Evolutionary conservation across 225 moss, liverwort and hornwort genomes (phyloP), one percentile per base, ranked within the genome.

Genomic region (Marchantia paleacea): DNA sequence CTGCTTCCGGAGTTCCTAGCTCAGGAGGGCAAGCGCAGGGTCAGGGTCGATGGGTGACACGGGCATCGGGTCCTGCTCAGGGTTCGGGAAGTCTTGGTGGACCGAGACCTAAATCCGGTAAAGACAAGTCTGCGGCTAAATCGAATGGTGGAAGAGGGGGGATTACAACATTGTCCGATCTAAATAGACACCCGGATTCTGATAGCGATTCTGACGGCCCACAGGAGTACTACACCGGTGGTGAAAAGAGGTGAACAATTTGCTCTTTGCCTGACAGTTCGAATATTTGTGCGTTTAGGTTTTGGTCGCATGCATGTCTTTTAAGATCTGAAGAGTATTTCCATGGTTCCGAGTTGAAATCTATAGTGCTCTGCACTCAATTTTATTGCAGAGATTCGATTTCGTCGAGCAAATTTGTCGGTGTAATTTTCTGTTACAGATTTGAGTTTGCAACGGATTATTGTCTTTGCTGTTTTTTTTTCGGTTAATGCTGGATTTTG

Each of bases 151-250:
- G 85, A 8, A 75, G 91, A 72, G 94, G 93, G 7, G 85, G 80
- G 48, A 89, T 94, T 28, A 91, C 84, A 10, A 92, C 94, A 24
- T 85, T 94, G 48, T 87, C 88, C 22, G 96, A 94, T 82, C 83
- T 97, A 31, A 87, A 87, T 14, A 86, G 87, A 72, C 89, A 79
- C 2, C 86, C 87, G 11, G 93, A 93, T 8, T 91, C 96, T 50
- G 94, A 92, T 25, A 91, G 88, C 78, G 93, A 94, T 81, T 93
- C 93, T 0, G 93, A 95, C 68, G 88, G 89, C 25, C 93, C 95
- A 24, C 92, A 90, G 73, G 96, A 95, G 84, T 93, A 93, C 9
- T 95, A 93, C 69, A 92, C 95, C 10, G 93, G 95, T 39, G 93
- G 94, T 0, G 91, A 97, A 78, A 94, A 92, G 76, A 97, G 93